Conservation (phyloP, 2,329 filamentous ascomycete species). For the Verticillium tricorpus region DNA sequence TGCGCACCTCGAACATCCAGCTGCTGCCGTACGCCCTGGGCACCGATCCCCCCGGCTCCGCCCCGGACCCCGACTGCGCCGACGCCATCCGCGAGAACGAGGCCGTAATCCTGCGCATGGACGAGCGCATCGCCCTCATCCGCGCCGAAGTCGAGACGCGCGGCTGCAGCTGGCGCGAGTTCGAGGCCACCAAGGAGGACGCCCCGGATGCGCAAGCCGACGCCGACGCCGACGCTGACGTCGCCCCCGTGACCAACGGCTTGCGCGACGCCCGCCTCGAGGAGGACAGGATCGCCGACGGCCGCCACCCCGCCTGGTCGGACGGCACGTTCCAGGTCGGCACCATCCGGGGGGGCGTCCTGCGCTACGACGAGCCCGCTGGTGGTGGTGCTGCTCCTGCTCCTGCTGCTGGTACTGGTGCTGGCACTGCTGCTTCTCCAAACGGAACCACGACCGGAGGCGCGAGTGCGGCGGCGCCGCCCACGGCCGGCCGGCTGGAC, state of each 20-base stretch:
- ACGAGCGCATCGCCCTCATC: slow-evolving; percentile 59
- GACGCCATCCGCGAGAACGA: slow-evolving; percentile 73
- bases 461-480: neutral
- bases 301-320: slow-evolving; percentile 44
- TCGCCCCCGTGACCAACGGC: slow-evolving; percentile 13
- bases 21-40: slow-evolving; percentile 64
- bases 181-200: slow-evolving; percentile 31
- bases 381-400: neutral
- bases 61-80: slow-evolving; percentile 63
- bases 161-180: slow-evolving; percentile 53
- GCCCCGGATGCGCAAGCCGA: slow-evolving; percentile 5
- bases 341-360: slow-evolving; percentile 45
- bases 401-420: neutral
- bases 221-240: slow-evolving; percentile 2
- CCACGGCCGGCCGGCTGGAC: slow-evolving; percentile 42
- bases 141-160: slow-evolving; percentile 58
- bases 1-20: slow-evolving; percentile 69
- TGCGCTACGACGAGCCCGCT: slow-evolving; percentile 32
- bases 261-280: slow-evolving; percentile 5
- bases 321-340: slow-evolving; percentile 63
- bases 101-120: slow-evolving; percentile 62
- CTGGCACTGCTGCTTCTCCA: neutral
- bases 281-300: slow-evolving; percentile 7
- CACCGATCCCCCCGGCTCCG: slow-evolving; percentile 19
- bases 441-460: neutral